A percentile compares a stretch with the other conserved stretches of the same genome.
Conservation (phyloP, 352 stramenopile genomes). For the Phytophthora melonis region DNA sequence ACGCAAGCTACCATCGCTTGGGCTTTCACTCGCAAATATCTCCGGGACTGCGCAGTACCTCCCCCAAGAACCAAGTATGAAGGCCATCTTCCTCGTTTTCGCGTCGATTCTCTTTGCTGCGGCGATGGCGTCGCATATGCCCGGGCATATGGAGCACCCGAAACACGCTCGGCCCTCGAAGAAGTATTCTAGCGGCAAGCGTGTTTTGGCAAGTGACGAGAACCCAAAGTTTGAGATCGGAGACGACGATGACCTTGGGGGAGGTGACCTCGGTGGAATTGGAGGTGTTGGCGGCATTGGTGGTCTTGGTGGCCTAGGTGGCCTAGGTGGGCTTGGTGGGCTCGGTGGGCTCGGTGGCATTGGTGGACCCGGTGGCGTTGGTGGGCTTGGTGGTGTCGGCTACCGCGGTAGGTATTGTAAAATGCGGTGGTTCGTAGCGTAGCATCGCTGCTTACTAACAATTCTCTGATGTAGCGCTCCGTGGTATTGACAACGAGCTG, state of each 20-base stretch:
- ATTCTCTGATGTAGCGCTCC: slow-evolving; percentile 27
- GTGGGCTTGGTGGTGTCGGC: slow-evolving; percentile 18
- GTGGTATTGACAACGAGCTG: slow-evolving; percentile 21
- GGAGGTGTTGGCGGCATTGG: slow-evolving; percentile 6
- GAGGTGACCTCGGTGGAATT: background rate
- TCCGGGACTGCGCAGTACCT: background rate
- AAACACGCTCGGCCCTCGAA: slow-evolving; percentile 5
- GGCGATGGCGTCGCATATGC: slow-evolving; percentile 18
- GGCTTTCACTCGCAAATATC: slow-evolving; percentile 28
- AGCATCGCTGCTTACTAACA: background rate
- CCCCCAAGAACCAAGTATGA: slow-evolving; percentile 27
- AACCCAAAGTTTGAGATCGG: slow-evolving; percentile 1
- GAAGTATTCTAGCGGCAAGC: slow-evolving; percentile 5
- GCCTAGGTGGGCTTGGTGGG: slow-evolving; percentile 6
- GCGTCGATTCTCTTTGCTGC: slow-evolving; percentile 20
- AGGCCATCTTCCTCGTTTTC: slow-evolving; percentile 19
- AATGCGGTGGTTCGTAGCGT: background rate
- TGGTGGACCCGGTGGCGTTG: slow-evolving; percentile 20
- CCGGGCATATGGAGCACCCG: slow-evolving; percentile 4
- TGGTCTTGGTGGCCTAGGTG: slow-evolving; percentile 4
- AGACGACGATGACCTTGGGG: background rate
- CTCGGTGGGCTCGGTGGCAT: slow-evolving; percentile 11
- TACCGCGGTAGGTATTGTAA: slow-evolving; percentile 20
- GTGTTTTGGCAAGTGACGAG: slow-evolving; percentile 17
- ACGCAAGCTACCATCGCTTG: background rate